Percentiles rank a stretch among this genome's conserved stretches.
These are phyloP conservation scores for Termitomyces sp. DNA, from an alignment of 768 basidiomycete species.

Conservation along the genomic window DNA sequence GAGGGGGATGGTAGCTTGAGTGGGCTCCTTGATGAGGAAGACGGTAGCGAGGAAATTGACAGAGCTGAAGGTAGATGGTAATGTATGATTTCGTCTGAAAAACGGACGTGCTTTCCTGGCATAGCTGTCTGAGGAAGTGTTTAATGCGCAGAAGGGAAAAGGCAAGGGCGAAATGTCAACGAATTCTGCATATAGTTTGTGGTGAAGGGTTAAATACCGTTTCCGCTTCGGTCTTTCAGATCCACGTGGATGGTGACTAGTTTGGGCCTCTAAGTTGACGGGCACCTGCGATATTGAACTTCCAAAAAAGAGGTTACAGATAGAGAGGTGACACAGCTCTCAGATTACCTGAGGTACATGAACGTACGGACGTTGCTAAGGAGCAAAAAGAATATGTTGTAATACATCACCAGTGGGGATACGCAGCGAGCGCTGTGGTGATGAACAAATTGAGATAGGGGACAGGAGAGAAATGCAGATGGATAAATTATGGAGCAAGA, in stretches of 20 bases:
- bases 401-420: not conserved
- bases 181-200: not conserved
- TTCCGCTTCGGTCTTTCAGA: not conserved
- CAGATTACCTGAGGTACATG: not conserved
- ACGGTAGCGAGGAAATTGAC: not conserved
- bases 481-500: not conserved
- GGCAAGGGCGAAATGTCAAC: not conserved
- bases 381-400: not conserved
- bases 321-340: not conserved
- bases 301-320: not conserved
- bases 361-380: not conserved
- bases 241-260: not conserved
- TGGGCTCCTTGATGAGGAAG: not conserved
- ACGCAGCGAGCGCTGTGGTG: not conserved
- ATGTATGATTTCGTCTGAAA: constrained; percentile 15
- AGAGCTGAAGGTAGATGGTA: not conserved
- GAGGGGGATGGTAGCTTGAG: not conserved
- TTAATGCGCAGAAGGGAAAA: not conserved
- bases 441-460: not conserved
- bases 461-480: not conserved
- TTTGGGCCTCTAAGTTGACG: not conserved
- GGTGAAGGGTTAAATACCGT: not conserved
- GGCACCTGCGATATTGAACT: not conserved
- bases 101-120: constrained; percentile 18
- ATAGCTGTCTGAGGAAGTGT: not conserved